phyloP scores from a whole-genome alignment of 176 grass and related monocot species.

The Guadua angustifolia region DNA sequence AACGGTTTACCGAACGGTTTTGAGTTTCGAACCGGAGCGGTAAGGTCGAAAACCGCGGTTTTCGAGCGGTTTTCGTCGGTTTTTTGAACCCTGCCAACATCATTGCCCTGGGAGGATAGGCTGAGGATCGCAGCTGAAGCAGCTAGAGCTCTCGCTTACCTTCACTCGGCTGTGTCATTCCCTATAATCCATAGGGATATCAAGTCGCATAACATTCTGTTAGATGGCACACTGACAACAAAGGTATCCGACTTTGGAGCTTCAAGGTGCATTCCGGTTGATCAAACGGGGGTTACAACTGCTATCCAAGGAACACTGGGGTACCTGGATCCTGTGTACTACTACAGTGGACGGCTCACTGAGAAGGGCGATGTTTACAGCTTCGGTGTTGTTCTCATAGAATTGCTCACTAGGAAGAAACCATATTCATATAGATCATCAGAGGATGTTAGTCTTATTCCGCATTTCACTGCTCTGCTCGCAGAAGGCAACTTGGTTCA shows the following conservation, averaged over 20 bases:
- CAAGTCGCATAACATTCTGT: slow-evolving; percentile 40
- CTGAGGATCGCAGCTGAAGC: slow-evolving; percentile 4
- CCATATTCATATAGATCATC: slow-evolving; percentile 38
- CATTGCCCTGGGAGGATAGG: slow-evolving; percentile 30
- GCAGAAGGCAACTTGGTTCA: background rate
- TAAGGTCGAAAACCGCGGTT: too few species aligned
- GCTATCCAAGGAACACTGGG: slow-evolving; percentile 61
- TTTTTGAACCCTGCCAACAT: too few species aligned
- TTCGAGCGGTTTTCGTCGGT: too few species aligned
- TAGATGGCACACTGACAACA: slow-evolving; percentile 26
- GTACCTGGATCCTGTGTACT: slow-evolving; percentile 65
- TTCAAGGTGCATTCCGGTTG: slow-evolving; percentile 56
- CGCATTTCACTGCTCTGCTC: background rate
- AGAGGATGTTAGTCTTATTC: background rate
- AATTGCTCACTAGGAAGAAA: slow-evolving; percentile 51
- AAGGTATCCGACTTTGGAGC: slow-evolving; percentile 69
- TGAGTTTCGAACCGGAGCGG: too few species aligned
- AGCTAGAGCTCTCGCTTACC: slow-evolving; percentile 17
- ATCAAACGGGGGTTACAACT: slow-evolving; percentile 50
- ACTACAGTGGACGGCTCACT: slow-evolving; percentile 47
- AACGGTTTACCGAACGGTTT: too few species aligned
- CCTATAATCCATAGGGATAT: slow-evolving; percentile 41
- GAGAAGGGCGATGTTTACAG: slow-evolving; percentile 58
- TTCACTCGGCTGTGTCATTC: background rate
- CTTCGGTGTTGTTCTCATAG: slow-evolving; percentile 61